Base-by-base conservation (phyloP, 192 early-diverging fungal genomes). In the Coemansia sp. region DNA sequence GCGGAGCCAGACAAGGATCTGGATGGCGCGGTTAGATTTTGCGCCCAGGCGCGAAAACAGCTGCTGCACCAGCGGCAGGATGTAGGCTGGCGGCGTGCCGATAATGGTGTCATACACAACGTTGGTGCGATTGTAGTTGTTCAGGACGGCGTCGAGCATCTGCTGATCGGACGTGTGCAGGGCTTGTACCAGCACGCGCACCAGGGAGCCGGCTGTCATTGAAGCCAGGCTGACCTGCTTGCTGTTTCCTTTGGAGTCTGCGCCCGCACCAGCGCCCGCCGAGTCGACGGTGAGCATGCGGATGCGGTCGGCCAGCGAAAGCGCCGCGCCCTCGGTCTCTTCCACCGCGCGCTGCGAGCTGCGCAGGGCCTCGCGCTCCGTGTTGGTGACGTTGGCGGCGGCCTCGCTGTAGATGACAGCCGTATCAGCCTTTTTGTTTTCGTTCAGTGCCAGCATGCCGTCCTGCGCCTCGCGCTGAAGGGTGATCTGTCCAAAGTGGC, bases 101-200 rank as follows among this genome's bases (percentile, higher is more conserved):
- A 68, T 43, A 1, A 69, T 46, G 0, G 72, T 76, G 60, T 69
- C 72, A n/a, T 66, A 60, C 13, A 76, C 66, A 1, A 76, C 42
- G 9, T 46, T 56, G 14, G 65, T 13, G 3, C 72, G 46, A 5
- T 65, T 19, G 1, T 60, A 47, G 57, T 69, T 76, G 37, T 35
- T 35, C 55, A 76, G 37, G 4, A 76, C 72, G 0, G 60, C 45
- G 13, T 76, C 66, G 9, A 76, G 53, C 39, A 76, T 55, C 27
- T 32, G 39, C 10, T 23, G 17, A 34, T 76, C 72, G 9, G 26
- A 24, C 5, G 65, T 76, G 42, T 76, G 72, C 56, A 76, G 59
- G 25, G 51, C 50, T 39, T 76, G 72, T 24, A 76, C 66, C 9
- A 76, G 57, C 15, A 76, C 72, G 14, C 72, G 65, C 18, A 76